phyloP scores from a whole-genome alignment of 441 rosid genomes.

The Daphne laureola region DNA sequence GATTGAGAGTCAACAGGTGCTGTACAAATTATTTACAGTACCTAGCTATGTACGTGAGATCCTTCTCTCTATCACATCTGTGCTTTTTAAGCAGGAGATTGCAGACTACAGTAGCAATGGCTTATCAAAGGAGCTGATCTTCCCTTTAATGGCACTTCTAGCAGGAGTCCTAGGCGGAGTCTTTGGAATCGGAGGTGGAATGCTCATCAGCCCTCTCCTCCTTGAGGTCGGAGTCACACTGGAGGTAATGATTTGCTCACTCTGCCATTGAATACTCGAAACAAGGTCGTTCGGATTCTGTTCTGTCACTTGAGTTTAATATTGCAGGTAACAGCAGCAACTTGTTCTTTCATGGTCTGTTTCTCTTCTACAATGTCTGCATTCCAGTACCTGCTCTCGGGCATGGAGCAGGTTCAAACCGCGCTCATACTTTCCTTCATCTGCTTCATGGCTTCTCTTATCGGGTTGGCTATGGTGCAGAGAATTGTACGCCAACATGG shows the following conservation, averaged over 20 bases:
- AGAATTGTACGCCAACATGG: constrained; percentile 49
- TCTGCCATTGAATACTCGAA: too few species aligned
- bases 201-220: constrained; percentile 92
- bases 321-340: constrained; percentile 71
- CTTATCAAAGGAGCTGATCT: constrained; percentile 33
- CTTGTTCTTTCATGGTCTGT: constrained; percentile 91
- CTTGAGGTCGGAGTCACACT: constrained; percentile 73
- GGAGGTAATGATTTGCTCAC: constrained; percentile 34
- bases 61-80: not conserved
- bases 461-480: constrained; percentile 66
- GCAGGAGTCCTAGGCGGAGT: constrained; percentile 86
- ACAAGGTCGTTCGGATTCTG: not conserved
- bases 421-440: constrained; percentile 33
- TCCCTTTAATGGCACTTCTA: constrained; percentile 67
- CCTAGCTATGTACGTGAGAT: not conserved
- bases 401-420: constrained; percentile 51
- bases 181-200: constrained; percentile 92
- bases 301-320: not conserved
- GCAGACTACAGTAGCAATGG: constrained; percentile 20
- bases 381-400: constrained; percentile 58
- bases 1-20: constrained; percentile 29
- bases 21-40: not conserved
- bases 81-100: constrained; percentile 26
- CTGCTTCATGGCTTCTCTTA: constrained; percentile 53
- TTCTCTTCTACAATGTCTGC: constrained; percentile 93